phyloP scores from a whole-genome alignment of 108 stramenopile species.

The Schizochytrium sp. region DNA sequence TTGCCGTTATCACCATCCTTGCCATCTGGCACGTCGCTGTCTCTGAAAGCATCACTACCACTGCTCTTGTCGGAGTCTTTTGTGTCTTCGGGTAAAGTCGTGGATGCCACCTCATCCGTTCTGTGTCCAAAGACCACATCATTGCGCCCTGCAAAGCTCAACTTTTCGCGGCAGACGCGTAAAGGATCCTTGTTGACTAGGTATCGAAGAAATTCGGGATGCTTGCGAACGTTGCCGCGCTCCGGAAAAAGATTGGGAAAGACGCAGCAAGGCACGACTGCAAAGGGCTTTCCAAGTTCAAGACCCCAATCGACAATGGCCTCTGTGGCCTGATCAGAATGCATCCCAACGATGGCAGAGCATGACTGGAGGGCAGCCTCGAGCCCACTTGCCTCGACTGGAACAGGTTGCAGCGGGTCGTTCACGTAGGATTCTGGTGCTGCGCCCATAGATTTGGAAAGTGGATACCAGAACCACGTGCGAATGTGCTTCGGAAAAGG shows the following conservation, averaged over 20 bases:
- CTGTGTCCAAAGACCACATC: not conserved
- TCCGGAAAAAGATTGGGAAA: conserved; percentile 21
- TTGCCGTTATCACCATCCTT: no score
- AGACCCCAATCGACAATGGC: conserved; percentile 57
- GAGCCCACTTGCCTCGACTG: conserved; percentile 25
- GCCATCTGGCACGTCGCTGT: no score
- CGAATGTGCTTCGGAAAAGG: not conserved
- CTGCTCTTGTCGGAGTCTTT: not conserved
- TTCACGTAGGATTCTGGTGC: conserved; percentile 33
- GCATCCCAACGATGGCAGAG: conserved; percentile 62
- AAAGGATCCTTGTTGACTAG: not conserved
- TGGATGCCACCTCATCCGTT: no score
- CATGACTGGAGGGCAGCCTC: not conserved
- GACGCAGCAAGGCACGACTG: conserved; percentile 39
- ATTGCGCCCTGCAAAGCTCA: not conserved
- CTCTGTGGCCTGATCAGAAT: conserved; percentile 79
- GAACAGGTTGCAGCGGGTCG: conserved; percentile 21
- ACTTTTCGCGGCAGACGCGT: not conserved
- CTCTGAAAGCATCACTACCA: not conserved
- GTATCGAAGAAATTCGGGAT: not conserved
- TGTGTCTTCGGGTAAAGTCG: no score
- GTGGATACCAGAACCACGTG: not conserved
- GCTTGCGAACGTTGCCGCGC: not conserved
- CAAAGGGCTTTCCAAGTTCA: conserved; percentile 51
- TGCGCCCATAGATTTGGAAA: not conserved